A percentile compares a stretch with the other conserved stretches of the same genome.
These are phyloP conservation scores for Yamadazyma blattariae DNA, from an alignment of 1,139 yeast species.

Conservation along the genomic window DNA sequence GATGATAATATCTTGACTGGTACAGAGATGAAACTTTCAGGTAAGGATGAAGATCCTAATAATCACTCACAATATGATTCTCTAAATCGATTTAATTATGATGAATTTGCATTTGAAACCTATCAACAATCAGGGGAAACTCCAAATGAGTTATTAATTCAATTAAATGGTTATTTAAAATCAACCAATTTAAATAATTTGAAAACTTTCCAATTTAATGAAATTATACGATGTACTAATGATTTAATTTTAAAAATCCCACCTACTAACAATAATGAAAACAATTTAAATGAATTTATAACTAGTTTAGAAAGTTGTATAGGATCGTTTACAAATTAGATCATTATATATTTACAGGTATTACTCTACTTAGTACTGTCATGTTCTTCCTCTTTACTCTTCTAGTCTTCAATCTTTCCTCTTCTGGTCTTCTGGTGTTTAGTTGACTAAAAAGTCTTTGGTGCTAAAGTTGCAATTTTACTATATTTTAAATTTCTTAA, in stretches of 20 bases:
- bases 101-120: not conserved
- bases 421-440: too few relatives aligned
- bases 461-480: constrained; percentile 89
- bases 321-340: constrained; percentile 18
- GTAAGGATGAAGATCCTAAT: too few relatives aligned
- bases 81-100: too few relatives aligned
- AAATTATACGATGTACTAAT: constrained; percentile 15
- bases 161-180: constrained; percentile 12
- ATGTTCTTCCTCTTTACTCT: too few relatives aligned
- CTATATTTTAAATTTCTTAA: constrained; percentile 79
- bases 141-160: constrained; percentile 9
- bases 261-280: constrained; percentile 12
- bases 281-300: constrained; percentile 19
- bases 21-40: too few relatives aligned
- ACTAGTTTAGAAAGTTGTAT: constrained; percentile 23
- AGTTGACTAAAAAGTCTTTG: constrained; percentile 75
- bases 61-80: too few relatives aligned
- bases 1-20: too few relatives aligned
- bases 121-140: constrained; percentile 5
- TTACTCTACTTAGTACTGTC: too few relatives aligned
- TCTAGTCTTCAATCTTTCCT: too few relatives aligned
- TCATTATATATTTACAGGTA: constrained; percentile 3
- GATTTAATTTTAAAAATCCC: constrained; percentile 19
- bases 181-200: constrained; percentile 5
- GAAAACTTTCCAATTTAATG: constrained; percentile 12